These are phyloP conservation scores for Rhododendron williamsianum DNA, from an alignment of 148 eudicot species.

Conservation along the genomic window DNA sequence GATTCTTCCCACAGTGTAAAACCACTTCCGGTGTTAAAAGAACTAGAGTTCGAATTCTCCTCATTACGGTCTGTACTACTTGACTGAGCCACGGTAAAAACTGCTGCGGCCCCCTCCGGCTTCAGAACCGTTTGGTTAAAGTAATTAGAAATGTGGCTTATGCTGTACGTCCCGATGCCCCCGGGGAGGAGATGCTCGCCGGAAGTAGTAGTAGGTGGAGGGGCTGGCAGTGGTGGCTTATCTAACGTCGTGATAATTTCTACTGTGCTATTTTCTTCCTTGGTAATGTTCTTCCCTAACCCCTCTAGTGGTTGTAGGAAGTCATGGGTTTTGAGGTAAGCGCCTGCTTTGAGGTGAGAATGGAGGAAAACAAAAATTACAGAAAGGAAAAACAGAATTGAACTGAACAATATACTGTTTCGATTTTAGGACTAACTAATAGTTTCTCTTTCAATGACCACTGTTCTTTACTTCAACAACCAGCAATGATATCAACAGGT, in stretches of 20 bases:
- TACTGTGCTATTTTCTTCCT: conserved; percentile 36
- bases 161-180: conserved; percentile 80
- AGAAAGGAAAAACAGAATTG: background rate
- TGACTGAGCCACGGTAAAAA: conserved; percentile 38
- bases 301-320: conserved; percentile 86
- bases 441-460: background rate
- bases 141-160: conserved; percentile 53
- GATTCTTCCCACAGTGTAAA: conserved; percentile 94
- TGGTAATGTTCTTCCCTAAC: conserved; percentile 37
- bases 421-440: background rate
- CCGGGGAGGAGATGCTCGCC: conserved; percentile 72
- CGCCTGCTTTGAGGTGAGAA: conserved; percentile 33
- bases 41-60: conserved; percentile 66
- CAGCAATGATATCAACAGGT: background rate
- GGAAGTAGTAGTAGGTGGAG: conserved; percentile 34
- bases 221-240: conserved; percentile 46
- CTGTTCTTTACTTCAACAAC: background rate
- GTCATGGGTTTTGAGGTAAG: conserved; percentile 63
- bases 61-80: conserved; percentile 55
- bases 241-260: conserved; percentile 32
- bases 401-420: background rate
- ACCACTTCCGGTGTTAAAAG: conserved; percentile 63
- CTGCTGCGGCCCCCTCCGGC: conserved; percentile 37
- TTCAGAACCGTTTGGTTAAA: conserved; percentile 52
- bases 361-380: background rate